Evolutionary conservation across 2,329 filamentous ascomycete species (phyloP).

Genomic region (Sporothrix pseudoabietina): DNA sequence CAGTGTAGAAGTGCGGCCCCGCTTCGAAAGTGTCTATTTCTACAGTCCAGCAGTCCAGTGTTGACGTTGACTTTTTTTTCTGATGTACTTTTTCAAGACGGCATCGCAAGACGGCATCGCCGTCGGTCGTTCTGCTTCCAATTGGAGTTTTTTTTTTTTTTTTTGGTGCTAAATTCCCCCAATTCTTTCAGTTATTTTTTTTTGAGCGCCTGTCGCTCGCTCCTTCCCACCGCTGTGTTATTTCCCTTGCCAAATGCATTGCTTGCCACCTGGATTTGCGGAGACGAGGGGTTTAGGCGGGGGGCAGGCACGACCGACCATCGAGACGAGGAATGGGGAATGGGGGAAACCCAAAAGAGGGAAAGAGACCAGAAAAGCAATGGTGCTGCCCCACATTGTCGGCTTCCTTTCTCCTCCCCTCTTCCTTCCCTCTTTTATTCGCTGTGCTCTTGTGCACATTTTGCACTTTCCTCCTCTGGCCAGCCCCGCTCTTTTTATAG

Average conservation of each 20-base stretch:
- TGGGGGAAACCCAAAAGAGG: constrained; percentile 9
- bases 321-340: neutral
- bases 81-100: neutral
- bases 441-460: neutral
- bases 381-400: neutral
- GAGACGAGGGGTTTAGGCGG: constrained; percentile 28
- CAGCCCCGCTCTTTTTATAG: constrained; percentile 2
- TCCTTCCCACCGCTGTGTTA: constrained; percentile 1
- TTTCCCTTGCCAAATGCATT: neutral
- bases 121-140: neutral
- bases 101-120: too few relatives aligned
- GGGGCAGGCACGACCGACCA: neutral
- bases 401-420: constrained; percentile 25
- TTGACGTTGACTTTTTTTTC: neutral
- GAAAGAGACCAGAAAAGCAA: neutral
- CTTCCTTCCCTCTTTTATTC: neutral
- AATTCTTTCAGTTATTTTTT: neutral
- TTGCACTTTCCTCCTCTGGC: neutral
- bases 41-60: neutral
- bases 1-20: neutral
- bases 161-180: neutral
- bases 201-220: neutral
- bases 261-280: constrained; percentile 21
- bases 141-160: neutral
- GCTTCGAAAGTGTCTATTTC: neutral